Evolutionary conservation across 1,284 basidiomycete genomes (phyloP).

Genomic region (Gomphus bonarii): DNA sequence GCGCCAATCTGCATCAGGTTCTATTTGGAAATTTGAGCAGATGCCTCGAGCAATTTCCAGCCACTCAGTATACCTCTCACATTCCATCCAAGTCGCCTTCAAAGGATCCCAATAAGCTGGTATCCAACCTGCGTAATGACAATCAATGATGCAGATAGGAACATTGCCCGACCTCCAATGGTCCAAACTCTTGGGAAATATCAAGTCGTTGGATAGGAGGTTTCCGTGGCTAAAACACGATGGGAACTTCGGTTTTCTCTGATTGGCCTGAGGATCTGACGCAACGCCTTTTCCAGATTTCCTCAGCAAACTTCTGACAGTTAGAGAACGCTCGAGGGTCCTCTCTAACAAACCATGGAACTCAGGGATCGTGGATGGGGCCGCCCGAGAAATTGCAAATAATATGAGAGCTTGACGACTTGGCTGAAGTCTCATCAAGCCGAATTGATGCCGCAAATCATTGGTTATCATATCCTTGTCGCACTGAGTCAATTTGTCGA

Average conservation of each 20-base stretch:
- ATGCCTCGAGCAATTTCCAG: slow-evolving; percentile 7
- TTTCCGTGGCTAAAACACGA: slow-evolving; percentile 14
- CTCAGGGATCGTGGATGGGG: slow-evolving; percentile 13
- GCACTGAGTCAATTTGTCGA: not conserved
- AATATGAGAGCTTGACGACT: not conserved
- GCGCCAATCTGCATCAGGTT: not conserved
- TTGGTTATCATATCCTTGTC: not conserved
- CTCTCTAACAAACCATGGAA: slow-evolving; percentile 13
- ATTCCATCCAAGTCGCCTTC: slow-evolving; percentile 13
- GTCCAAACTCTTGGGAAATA: slow-evolving; percentile 11
- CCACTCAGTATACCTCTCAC: slow-evolving; percentile 13
- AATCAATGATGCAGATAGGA: slow-evolving; percentile 12
- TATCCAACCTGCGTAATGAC: slow-evolving; percentile 15
- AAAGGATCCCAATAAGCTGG: slow-evolving; percentile 13
- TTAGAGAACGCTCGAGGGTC: slow-evolving; percentile 7
- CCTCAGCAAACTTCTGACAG: slow-evolving; percentile 9
- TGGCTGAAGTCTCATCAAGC: not conserved
- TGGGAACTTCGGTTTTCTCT: slow-evolving; percentile 11
- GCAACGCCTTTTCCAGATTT: slow-evolving; percentile 6
- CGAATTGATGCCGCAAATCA: not conserved
- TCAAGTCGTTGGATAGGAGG: slow-evolving; percentile 12
- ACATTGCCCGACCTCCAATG: slow-evolving; percentile 7
- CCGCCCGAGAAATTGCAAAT: slow-evolving; percentile 8
- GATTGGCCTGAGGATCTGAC: slow-evolving; percentile 7
- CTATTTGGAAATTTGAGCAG: slow-evolving; percentile 8